Percentiles rank a stretch among this genome's conserved stretches.
phyloP scores from a whole-genome alignment of 495 filamentous ascomycete species.

The Penicillium lividum region DNA sequence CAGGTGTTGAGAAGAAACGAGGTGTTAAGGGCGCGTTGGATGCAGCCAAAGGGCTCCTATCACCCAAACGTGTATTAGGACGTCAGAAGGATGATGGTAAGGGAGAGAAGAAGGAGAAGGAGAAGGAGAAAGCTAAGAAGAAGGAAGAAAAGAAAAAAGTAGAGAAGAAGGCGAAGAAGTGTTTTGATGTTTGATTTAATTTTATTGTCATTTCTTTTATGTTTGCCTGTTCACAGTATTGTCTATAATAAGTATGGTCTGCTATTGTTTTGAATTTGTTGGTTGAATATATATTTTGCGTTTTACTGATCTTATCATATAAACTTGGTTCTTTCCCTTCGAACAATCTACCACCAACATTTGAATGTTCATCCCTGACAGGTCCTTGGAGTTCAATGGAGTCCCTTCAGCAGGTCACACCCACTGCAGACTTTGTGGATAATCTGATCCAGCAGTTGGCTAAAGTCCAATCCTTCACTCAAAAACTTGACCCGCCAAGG shows the following conservation, averaged over 20 bases:
- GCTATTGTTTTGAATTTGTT: too few relatives aligned
- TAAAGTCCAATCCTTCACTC: conserved; percentile 4
- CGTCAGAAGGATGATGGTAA: background rate
- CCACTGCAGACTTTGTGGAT: conserved; percentile 29
- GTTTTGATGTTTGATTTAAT: too few relatives aligned
- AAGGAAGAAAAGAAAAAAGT: background rate
- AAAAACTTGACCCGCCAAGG: conserved; percentile 9
- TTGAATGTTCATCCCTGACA: too few relatives aligned
- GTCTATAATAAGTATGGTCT: too few relatives aligned
- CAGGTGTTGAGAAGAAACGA: background rate
- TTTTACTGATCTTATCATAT: too few relatives aligned
- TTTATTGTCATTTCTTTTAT: too few relatives aligned
- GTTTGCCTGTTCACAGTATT: too few relatives aligned
- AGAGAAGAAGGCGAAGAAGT: background rate
- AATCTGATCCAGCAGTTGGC: conserved; percentile 30
- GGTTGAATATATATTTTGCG: too few relatives aligned
- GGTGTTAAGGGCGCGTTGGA: background rate
- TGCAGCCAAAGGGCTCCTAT: background rate
- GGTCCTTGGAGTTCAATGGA: background rate
- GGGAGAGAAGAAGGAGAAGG: background rate
- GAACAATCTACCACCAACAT: background rate
- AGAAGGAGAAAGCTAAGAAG: background rate
- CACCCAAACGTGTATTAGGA: background rate
- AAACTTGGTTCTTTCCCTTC: too few relatives aligned
- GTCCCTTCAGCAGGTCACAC: background rate